Conservation (phyloP, 257 asterid species). For the Petrea volubilis region DNA sequence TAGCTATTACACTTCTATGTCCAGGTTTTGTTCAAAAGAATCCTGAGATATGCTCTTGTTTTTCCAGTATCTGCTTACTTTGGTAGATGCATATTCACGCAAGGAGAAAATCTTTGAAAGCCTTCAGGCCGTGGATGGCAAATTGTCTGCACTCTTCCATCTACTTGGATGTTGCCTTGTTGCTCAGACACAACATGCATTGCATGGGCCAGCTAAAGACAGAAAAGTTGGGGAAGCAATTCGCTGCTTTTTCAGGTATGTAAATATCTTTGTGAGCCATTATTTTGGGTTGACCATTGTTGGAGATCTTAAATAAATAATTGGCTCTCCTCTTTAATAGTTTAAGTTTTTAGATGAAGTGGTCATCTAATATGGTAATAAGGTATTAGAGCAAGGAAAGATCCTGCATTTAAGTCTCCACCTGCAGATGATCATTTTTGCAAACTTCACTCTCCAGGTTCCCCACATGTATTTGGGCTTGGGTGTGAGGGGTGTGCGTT, state of each 20-base stretch:
- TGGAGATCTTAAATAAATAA: too few relatives aligned
- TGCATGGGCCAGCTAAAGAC: slow-evolving; percentile 58
- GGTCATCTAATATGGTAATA: too few relatives aligned
- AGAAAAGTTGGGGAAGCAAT: slow-evolving; percentile 77
- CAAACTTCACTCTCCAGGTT: too few relatives aligned
- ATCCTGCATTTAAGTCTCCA: too few relatives aligned
- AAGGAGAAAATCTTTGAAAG: slow-evolving; percentile 75
- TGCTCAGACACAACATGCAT: slow-evolving; percentile 71
- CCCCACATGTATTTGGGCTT: too few relatives aligned
- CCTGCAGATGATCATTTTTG: too few relatives aligned
- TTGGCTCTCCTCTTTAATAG: too few relatives aligned
- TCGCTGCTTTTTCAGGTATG: slow-evolving; percentile 87
- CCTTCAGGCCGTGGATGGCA: slow-evolving; percentile 66
- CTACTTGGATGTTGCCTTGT: slow-evolving; percentile 93
- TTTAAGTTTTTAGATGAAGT: too few relatives aligned
- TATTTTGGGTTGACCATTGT: neutral
- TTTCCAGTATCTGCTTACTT: slow-evolving; percentile 69
- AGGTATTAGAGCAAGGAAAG: too few relatives aligned
- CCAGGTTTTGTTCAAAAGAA: slow-evolving; percentile 23
- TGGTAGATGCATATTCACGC: slow-evolving; percentile 77
- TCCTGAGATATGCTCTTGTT: slow-evolving; percentile 37
- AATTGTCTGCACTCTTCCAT: slow-evolving; percentile 65
- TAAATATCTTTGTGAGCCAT: slow-evolving; percentile 1
- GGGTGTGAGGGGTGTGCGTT: too few relatives aligned
- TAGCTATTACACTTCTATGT: neutral